Percentiles rank a stretch among this genome's conserved stretches.
These are phyloP conservation scores for Solanum tarapatanum DNA, from an alignment of 257 asterid genomes.

Conservation along the genomic window DNA sequence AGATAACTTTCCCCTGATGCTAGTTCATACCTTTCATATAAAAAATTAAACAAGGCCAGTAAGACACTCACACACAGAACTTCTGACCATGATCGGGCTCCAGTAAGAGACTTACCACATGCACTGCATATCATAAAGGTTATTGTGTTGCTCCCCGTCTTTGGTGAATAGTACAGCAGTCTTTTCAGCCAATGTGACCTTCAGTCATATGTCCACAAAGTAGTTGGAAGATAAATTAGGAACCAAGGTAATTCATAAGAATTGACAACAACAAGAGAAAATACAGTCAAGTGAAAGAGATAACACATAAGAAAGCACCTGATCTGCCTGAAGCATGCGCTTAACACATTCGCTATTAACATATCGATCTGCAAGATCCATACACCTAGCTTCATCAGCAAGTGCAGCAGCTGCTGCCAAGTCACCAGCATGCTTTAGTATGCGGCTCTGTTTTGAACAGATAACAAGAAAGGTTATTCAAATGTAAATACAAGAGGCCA, in stretches of 20 bases:
- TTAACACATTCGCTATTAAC: conserved; percentile 94
- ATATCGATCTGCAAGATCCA: conserved; percentile 99
- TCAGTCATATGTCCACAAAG: conserved; percentile 9
- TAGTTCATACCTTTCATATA: conserved; percentile 69
- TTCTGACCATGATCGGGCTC: background rate
- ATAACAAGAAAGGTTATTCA: conserved; percentile 7
- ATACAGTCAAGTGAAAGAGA: background rate
- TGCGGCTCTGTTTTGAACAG: conserved; percentile 60
- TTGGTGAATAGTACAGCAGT: conserved; percentile 88
- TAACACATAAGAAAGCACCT: conserved; percentile 30
- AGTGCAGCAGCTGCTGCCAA: conserved; percentile 79
- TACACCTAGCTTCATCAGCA: conserved; percentile 97
- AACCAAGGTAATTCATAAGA: background rate
- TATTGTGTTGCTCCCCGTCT: conserved; percentile 98
- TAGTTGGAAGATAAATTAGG: background rate
- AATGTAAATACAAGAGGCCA: background rate
- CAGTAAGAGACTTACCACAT: conserved; percentile 57
- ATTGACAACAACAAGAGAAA: background rate
- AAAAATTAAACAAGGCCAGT: background rate
- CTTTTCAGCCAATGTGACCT: conserved; percentile 92
- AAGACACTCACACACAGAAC: background rate
- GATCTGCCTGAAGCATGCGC: conserved; percentile 99
- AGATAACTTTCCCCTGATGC: conserved; percentile 94
- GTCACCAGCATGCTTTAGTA: conserved; percentile 95
- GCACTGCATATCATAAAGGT: conserved; percentile 99